phyloP scores from a whole-genome alignment of 371 early-diverging fungal genomes.

The Syncephalastrum racemosum region DNA sequence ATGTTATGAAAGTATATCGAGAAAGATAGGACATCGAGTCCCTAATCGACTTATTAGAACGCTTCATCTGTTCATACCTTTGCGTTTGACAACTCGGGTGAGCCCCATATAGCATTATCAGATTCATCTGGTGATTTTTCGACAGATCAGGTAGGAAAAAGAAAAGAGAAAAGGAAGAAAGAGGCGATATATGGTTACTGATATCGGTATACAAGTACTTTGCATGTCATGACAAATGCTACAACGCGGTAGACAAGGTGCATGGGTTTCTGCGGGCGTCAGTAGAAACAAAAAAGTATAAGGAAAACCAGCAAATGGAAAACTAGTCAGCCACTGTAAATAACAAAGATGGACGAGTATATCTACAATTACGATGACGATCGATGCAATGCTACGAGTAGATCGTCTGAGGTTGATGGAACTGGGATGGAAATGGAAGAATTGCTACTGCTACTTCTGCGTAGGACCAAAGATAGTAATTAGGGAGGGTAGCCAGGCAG shows the following conservation, averaged over 20 bases:
- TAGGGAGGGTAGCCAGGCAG: too few relatives aligned
- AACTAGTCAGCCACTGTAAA: neutral
- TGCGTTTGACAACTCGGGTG: slow-evolving; percentile 69
- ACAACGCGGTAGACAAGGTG: slow-evolving; percentile 51
- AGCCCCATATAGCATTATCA: slow-evolving; percentile 44
- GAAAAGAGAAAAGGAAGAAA: neutral
- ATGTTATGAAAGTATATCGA: slow-evolving; percentile 14
- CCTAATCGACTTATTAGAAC: slow-evolving; percentile 25
- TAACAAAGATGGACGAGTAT: too few relatives aligned
- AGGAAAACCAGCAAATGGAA: slow-evolving; percentile 49
- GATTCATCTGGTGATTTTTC: slow-evolving; percentile 73
- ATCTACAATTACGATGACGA: too few relatives aligned
- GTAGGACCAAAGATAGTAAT: neutral
- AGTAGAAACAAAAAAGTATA: slow-evolving; percentile 55
- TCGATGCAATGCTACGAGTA: too few relatives aligned
- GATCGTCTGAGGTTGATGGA: too few relatives aligned
- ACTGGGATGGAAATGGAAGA: too few relatives aligned
- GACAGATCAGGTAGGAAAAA: slow-evolving; percentile 56
- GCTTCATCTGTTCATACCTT: slow-evolving; percentile 82
- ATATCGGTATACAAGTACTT: slow-evolving; percentile 34
- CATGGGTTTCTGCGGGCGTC: slow-evolving; percentile 60
- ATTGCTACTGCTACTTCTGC: too few relatives aligned
- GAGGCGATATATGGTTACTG: neutral
- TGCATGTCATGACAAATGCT: slow-evolving; percentile 46
- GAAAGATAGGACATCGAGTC: neutral